These are phyloP conservation scores for Chloris gayana DNA, from an alignment of 176 grass and related monocot genomes.

Conservation along the genomic window DNA sequence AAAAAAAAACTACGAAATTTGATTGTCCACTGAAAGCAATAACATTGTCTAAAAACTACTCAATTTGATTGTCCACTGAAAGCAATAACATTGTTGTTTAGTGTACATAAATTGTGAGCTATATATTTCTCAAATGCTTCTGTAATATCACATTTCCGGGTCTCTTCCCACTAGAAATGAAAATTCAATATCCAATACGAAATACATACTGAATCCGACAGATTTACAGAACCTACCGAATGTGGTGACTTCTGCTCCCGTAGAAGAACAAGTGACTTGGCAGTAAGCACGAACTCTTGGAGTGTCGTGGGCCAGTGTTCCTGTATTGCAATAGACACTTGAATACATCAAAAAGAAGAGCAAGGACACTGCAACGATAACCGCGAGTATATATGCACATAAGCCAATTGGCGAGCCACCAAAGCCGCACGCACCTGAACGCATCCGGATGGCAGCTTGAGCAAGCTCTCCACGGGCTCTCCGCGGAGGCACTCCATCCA, in stretches of 20 bases:
- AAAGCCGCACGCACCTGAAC: conserved; percentile 53
- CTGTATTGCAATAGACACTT: conserved; percentile 38
- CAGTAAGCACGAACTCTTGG: conserved; percentile 56
- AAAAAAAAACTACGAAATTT: neutral
- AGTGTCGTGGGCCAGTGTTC: conserved; percentile 74
- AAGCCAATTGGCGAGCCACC: neutral
- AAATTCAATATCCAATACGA: neutral
- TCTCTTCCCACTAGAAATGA: neutral
- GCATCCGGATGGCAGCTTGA: conserved; percentile 69
- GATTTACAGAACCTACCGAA: conserved; percentile 46
- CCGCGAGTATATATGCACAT: no score
- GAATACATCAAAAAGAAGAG: neutral
- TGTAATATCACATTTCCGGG: neutral
- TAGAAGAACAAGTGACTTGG: conserved; percentile 65
- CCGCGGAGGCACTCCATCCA: conserved; percentile 84
- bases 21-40: neutral
- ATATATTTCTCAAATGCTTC: neutral
- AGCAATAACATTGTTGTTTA: neutral
- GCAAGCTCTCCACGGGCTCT: conserved; percentile 64
- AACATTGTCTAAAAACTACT: no score
- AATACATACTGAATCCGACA: neutral
- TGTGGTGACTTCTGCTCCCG: conserved; percentile 56
- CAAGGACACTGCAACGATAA: neutral
- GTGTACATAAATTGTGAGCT: neutral
- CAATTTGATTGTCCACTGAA: neutral